phyloP scores from a whole-genome alignment of 495 filamentous ascomycete species.

The Annulohypoxylon bovei region DNA sequence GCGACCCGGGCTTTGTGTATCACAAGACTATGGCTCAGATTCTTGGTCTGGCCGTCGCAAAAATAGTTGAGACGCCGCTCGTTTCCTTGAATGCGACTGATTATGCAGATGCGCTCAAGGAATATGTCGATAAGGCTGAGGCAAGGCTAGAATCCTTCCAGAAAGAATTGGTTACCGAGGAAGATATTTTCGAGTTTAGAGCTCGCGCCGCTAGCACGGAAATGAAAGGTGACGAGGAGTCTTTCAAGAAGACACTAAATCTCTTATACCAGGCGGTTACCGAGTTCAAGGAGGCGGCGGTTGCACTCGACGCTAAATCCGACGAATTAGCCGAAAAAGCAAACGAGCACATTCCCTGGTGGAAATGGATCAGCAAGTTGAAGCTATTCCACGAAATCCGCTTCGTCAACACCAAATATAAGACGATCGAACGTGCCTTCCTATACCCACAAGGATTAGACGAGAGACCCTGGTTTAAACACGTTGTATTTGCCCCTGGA shows the following conservation, averaged over 20 bases:
- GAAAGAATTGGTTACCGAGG: constrained; percentile 56
- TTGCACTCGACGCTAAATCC: constrained; percentile 68
- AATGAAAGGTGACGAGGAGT: constrained; percentile 62
- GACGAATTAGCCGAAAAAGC: constrained; percentile 71
- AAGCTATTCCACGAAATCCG: constrained; percentile 70
- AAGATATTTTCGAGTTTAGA: constrained; percentile 62
- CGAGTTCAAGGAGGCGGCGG: constrained; percentile 67
- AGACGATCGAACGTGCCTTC: constrained; percentile 82
- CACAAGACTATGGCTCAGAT: constrained; percentile 84
- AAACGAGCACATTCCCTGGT: constrained; percentile 79
- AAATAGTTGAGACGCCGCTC: constrained; percentile 80
- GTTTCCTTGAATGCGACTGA: constrained; percentile 78
- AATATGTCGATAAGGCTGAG: constrained; percentile 75
- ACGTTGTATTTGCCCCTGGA: constrained; percentile 88
- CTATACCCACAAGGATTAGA: constrained; percentile 83
- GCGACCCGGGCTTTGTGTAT: constrained; percentile 85
- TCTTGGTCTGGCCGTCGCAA: constrained; percentile 79
- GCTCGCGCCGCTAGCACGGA: constrained; percentile 51
- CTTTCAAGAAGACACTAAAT: constrained; percentile 60
- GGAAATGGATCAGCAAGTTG: constrained; percentile 76
- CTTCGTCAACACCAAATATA: constrained; percentile 74
- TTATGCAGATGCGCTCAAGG: constrained; percentile 72
- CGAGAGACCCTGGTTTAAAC: constrained; percentile 90
- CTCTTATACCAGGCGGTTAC: constrained; percentile 57
- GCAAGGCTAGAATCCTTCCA: constrained; percentile 60